phyloP scores from a whole-genome alignment of 2,329 filamentous ascomycete species.

The Rhynchosporium graminicola region DNA sequence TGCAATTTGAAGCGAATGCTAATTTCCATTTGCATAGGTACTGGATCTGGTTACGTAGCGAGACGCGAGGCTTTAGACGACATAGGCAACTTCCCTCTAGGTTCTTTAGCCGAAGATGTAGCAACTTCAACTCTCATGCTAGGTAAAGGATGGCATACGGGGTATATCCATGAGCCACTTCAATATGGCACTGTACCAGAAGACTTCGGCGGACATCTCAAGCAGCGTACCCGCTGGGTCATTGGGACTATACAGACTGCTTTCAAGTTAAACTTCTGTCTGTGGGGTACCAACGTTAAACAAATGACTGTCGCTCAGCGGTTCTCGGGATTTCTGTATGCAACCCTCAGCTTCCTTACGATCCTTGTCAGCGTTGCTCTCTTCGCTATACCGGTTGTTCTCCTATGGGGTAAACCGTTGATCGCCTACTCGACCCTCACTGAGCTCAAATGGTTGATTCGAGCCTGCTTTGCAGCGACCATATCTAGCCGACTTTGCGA shows the following conservation, averaged over 20 bases:
- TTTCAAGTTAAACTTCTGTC: slow-evolving; percentile 60
- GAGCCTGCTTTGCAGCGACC: slow-evolving; percentile 53
- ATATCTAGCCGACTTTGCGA: slow-evolving; percentile 57
- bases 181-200: slow-evolving; percentile 62
- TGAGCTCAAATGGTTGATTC: slow-evolving; percentile 59
- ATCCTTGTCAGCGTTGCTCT: slow-evolving; percentile 55
- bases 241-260: slow-evolving; percentile 60
- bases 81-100: slow-evolving; percentile 62
- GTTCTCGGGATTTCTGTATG: slow-evolving; percentile 59
- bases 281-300: slow-evolving; percentile 54
- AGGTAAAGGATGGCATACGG: slow-evolving; percentile 61
- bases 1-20: no score
- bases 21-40: slow-evolving; percentile 39
- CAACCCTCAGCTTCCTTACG: slow-evolving; percentile 57
- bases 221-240: slow-evolving; percentile 58
- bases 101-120: slow-evolving; percentile 61
- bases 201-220: slow-evolving; percentile 56
- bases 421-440: slow-evolving; percentile 55
- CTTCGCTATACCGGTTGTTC: slow-evolving; percentile 59
- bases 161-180: slow-evolving; percentile 58
- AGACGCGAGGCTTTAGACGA: slow-evolving; percentile 60
- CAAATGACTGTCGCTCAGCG: slow-evolving; percentile 59
- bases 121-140: slow-evolving; percentile 59
- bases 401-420: slow-evolving; percentile 56
- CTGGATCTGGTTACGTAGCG: slow-evolving; percentile 61